These are phyloP conservation scores for Dentipellis sp. DNA, from an alignment of 768 basidiomycete genomes.

Conservation along the genomic window DNA sequence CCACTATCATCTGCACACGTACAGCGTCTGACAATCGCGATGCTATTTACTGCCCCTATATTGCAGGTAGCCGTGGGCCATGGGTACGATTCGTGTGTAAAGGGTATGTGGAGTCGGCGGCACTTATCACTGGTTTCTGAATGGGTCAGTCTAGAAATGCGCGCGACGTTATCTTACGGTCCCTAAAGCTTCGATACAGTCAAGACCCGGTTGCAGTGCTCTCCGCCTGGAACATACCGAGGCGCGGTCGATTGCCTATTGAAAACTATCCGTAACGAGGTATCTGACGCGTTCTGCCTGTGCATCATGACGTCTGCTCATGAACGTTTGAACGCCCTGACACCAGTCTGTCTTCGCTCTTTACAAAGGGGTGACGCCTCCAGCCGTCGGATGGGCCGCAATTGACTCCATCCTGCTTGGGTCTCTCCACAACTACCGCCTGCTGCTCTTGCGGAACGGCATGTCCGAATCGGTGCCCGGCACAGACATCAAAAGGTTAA, in stretches of 20 bases:
- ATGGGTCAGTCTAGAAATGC: neutral
- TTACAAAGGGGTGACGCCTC: conserved; percentile 70
- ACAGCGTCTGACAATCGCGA: neutral
- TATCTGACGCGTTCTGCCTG: conserved; percentile 15
- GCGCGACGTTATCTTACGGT: neutral
- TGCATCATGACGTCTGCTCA: conserved; percentile 1
- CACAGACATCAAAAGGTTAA: conserved; percentile 40
- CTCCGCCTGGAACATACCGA: conserved; percentile 51
- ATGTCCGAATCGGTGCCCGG: conserved; percentile 42
- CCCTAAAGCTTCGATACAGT: conserved; percentile 55
- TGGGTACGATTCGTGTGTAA: conserved; percentile 29
- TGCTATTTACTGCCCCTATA: neutral
- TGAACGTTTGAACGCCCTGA: neutral
- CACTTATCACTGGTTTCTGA: no score
- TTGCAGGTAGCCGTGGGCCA: conserved; percentile 62
- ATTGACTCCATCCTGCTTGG: conserved; percentile 65
- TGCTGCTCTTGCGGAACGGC: conserved; percentile 42
- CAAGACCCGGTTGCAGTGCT: conserved; percentile 65
- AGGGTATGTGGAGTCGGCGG: no score
- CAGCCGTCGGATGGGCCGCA: conserved; percentile 64
- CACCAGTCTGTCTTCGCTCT: conserved; percentile 51
- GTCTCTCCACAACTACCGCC: conserved; percentile 64
- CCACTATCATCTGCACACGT: neutral
- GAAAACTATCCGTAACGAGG: conserved; percentile 54
- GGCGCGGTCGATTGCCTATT: conserved; percentile 52